These are phyloP conservation scores for Naganishia vaughanmartiniae DNA, from an alignment of 768 basidiomycete genomes.

Conservation along the genomic window DNA sequence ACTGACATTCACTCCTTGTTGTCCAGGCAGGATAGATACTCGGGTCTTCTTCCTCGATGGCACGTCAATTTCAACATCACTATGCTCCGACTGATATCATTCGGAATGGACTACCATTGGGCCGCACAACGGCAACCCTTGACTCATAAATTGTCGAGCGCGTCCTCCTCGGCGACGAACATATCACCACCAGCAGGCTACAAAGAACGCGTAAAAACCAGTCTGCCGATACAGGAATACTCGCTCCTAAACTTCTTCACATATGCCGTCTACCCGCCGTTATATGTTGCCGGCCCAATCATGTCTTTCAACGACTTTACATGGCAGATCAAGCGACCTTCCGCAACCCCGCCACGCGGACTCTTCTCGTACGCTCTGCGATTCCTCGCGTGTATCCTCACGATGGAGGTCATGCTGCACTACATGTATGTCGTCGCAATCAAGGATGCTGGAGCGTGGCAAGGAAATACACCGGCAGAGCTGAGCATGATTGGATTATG, in stretches of 20 bases:
- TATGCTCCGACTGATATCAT: constrained; percentile 87
- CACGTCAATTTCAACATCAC: constrained; percentile 92
- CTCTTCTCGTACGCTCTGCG: constrained; percentile 64
- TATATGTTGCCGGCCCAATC: constrained; percentile 95
- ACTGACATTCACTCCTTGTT: not conserved
- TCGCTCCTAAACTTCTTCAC: constrained; percentile 70
- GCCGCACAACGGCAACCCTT: constrained; percentile 53
- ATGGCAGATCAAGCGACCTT: constrained; percentile 71
- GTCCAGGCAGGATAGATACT: constrained; percentile 49
- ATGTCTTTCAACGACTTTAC: constrained; percentile 93
- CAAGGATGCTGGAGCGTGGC: constrained; percentile 71
- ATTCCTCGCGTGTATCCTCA: constrained; percentile 68
- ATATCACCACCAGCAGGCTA: constrained; percentile 39
- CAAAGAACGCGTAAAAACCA: constrained; percentile 61
- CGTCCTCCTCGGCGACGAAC: not conserved
- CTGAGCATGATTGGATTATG: constrained; percentile 92
- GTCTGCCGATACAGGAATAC: constrained; percentile 64
- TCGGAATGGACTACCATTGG: constrained; percentile 92
- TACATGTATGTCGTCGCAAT: constrained; percentile 96
- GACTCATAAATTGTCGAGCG: constrained; percentile 9
- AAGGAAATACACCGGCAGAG: constrained; percentile 70
- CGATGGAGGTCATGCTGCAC: constrained; percentile 88
- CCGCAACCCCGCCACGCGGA: constrained; percentile 54
- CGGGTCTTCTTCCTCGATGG: constrained; percentile 85
- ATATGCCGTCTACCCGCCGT: constrained; percentile 85